These are phyloP conservation scores for Athelia psychrophila DNA, from an alignment of 1,284 basidiomycete genomes.

Conservation along the genomic window DNA sequence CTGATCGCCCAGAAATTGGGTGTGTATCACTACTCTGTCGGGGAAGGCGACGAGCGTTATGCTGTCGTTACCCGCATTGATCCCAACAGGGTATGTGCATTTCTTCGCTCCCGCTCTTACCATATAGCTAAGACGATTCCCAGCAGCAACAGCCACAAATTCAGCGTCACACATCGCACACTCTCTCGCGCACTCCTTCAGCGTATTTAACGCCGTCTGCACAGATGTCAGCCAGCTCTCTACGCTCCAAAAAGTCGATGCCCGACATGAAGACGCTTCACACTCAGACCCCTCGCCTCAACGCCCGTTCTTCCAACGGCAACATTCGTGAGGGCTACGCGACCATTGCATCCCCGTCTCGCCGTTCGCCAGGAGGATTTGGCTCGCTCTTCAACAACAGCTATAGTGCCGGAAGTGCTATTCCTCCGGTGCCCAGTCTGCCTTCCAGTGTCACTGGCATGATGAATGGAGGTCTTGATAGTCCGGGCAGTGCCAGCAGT, in stretches of 20 bases:
- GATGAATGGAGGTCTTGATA: conserved; percentile 38
- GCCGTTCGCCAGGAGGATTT: conserved; percentile 69
- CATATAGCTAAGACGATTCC: conserved; percentile 10
- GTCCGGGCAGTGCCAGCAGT: conserved; percentile 43
- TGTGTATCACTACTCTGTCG: conserved; percentile 92
- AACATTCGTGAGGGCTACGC: conserved; percentile 90
- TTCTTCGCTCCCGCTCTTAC: conserved; percentile 12
- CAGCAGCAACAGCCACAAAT: conserved; percentile 24
- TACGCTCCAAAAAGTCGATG: conserved; percentile 95
- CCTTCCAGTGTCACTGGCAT: conserved; percentile 52
- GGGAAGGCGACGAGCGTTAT: conserved; percentile 89
- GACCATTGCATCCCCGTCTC: conserved; percentile 80
- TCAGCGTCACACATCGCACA: conserved; percentile 54
- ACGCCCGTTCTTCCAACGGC: conserved; percentile 82
- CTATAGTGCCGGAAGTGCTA: conserved; percentile 33
- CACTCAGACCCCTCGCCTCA: conserved; percentile 76
- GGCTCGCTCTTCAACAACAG: conserved; percentile 62
- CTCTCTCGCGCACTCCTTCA: conserved; percentile 72
- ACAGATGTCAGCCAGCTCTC: conserved; percentile 47
- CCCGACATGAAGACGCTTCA: conserved; percentile 87
- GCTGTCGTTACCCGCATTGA: conserved; percentile 90
- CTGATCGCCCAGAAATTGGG: conserved; percentile 95
- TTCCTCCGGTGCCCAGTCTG: conserved; percentile 78
- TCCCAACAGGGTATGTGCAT: conserved; percentile 62
- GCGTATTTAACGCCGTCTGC: conserved; percentile 62